Conservation (phyloP, 169 alveolate species). For the Plasmodium vinckei region DNA sequence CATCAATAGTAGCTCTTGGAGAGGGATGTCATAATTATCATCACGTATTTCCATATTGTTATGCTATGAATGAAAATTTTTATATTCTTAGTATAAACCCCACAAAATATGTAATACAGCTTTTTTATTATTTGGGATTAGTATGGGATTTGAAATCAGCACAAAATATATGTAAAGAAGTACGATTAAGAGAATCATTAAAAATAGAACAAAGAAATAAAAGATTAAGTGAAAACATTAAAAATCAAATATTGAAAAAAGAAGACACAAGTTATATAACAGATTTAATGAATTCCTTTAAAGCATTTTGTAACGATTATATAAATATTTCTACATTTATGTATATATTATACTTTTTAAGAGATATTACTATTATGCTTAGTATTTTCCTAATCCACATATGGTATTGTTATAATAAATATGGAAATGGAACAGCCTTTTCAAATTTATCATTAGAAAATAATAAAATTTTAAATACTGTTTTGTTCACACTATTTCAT, state of each 20-base stretch:
- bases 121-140: slow-evolving; percentile 69
- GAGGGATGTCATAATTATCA: slow-evolving; percentile 93
- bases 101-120: slow-evolving; percentile 54
- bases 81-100: slow-evolving; percentile 72
- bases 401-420: slow-evolving; percentile 69
- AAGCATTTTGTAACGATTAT: slow-evolving; percentile 62
- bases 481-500: slow-evolving; percentile 39
- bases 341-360: slow-evolving; percentile 50
- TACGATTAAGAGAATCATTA: slow-evolving; percentile 54
- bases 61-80: slow-evolving; percentile 87
- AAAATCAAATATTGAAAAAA: slow-evolving; percentile 73
- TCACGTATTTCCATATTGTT: slow-evolving; percentile 89
- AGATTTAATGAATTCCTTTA: slow-evolving; percentile 66
- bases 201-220: slow-evolving; percentile 68
- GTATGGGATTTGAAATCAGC: slow-evolving; percentile 76
- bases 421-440: slow-evolving; percentile 71
- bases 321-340: slow-evolving; percentile 59
- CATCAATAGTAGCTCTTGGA: slow-evolving; percentile 88
- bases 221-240: slow-evolving; percentile 69
- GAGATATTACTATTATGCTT: slow-evolving; percentile 63
- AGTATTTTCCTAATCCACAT: slow-evolving; percentile 53
- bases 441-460: slow-evolving; percentile 31
- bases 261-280: slow-evolving; percentile 70
- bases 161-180: slow-evolving; percentile 69
- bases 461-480: slow-evolving; percentile 8